Conservation (phyloP, 768 basidiomycete species). For the Gyrodon lividus region DNA sequence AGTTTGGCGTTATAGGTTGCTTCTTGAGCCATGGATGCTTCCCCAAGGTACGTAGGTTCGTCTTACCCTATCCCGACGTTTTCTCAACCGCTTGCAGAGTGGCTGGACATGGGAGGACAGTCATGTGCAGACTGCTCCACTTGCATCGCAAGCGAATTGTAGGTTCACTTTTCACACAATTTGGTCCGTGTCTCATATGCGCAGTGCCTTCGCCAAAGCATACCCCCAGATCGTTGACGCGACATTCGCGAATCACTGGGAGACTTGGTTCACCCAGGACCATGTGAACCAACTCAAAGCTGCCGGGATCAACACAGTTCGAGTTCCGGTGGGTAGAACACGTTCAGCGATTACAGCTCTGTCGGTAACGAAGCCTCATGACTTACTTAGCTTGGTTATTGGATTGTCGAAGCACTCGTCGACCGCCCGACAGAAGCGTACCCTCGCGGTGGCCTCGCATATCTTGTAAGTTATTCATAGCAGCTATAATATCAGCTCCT, state of each 20-base stretch:
- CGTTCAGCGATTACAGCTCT: background rate
- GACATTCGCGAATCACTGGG: conserved; percentile 65
- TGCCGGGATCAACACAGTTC: conserved; percentile 71
- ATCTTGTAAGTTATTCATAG: conserved; percentile 46
- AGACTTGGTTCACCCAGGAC: conserved; percentile 67
- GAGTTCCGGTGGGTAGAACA: conserved; percentile 58
- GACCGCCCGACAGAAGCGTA: conserved; percentile 59
- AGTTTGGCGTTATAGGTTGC: conserved; percentile 48
- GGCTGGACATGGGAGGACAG: conserved; percentile 73
- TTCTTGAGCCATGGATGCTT: conserved; percentile 83
- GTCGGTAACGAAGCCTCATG: background rate
- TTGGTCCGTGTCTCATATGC: background rate
- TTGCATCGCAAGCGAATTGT: conserved; percentile 74
- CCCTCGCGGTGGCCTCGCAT: conserved; percentile 65
- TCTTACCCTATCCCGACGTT: background rate
- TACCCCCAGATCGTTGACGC: conserved; percentile 58
- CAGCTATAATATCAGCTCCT: background rate
- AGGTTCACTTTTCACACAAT: background rate
- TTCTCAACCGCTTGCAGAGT: conserved; percentile 43
- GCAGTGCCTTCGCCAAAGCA: conserved; percentile 58
- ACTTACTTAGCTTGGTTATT: conserved; percentile 64
- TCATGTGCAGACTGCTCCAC: conserved; percentile 53
- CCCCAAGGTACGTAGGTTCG: conserved; percentile 47
- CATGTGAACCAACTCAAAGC: conserved; percentile 55
- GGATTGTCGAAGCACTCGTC: conserved; percentile 76